phyloP scores from a whole-genome alignment of 768 basidiomycete species.

The Clitopilus passeckerianus region DNA sequence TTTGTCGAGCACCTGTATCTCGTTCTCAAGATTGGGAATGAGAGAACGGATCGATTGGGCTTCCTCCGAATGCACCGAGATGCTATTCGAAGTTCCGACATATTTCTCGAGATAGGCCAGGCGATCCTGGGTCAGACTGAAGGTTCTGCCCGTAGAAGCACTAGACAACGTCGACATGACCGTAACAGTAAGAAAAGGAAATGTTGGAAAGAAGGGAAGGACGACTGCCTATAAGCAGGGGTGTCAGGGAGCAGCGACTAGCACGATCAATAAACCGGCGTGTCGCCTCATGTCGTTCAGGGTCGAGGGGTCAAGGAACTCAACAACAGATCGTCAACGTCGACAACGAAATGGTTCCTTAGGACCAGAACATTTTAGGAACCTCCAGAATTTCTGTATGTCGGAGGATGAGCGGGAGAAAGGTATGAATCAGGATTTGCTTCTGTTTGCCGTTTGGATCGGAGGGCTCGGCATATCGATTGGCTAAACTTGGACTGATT shows the following conservation, averaged over 20 bases:
- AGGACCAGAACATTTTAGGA: not conserved
- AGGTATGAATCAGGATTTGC: not conserved
- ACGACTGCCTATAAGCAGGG: not conserved
- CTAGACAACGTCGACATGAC: not conserved
- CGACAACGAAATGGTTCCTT: not conserved
- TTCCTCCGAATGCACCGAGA: not conserved
- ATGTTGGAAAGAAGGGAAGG: not conserved
- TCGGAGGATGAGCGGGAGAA: not conserved
- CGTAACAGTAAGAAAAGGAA: not conserved
- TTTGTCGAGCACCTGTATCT: not conserved
- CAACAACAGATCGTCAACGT: not conserved
- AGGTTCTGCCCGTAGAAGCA: not conserved
- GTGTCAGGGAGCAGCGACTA: not conserved
- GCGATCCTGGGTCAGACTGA: not conserved
- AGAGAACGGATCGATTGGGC: not conserved
- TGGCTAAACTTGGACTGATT: too few species aligned
- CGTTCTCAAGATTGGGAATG: not conserved
- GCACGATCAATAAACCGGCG: not conserved
- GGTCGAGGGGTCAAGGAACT: not conserved
- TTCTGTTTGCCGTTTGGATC: not conserved
- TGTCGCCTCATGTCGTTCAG: not conserved
- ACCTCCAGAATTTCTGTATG: not conserved
- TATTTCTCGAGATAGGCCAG: not conserved
- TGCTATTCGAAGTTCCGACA: not conserved
- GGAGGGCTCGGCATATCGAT: not conserved